A percentile compares a stretch with the other conserved stretches of the same genome.
These are phyloP conservation scores for Hypoxylon lienhwacheense DNA, from an alignment of 495 filamentous ascomycete genomes.

Conservation along the genomic window DNA sequence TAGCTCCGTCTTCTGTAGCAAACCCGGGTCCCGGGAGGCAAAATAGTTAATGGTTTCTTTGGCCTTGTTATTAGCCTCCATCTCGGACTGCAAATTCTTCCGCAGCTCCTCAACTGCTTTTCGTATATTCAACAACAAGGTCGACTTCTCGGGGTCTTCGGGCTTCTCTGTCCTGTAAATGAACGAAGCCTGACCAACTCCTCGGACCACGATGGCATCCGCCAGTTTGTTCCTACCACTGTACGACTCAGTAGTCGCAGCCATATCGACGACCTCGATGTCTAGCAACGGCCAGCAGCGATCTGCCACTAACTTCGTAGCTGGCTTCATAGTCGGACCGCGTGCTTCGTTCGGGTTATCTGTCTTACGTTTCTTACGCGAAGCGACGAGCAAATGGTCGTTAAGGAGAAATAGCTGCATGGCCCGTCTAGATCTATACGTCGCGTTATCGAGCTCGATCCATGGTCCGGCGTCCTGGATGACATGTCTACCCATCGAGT, in stretches of 20 bases:
- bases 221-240: constrained; percentile 66
- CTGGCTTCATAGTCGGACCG: constrained; percentile 70
- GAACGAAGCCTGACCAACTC: constrained; percentile 84
- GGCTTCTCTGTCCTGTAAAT: constrained; percentile 84
- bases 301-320: constrained; percentile 84
- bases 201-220: constrained; percentile 87
- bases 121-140: constrained; percentile 82
- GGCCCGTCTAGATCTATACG: constrained; percentile 83
- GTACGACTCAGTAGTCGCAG: constrained; percentile 60
- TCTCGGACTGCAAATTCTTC: constrained; percentile 77
- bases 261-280: constrained; percentile 88
- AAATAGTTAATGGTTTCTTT: constrained; percentile 83
- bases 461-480: constrained; percentile 85
- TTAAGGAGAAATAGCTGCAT: constrained; percentile 92
- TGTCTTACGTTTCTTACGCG: constrained; percentile 83
- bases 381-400: constrained; percentile 89
- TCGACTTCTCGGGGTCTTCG: constrained; percentile 71
- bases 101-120: constrained; percentile 90
- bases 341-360: constrained; percentile 65
- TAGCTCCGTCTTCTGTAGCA: constrained; percentile 71
- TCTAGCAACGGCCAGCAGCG: constrained; percentile 93
- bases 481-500: constrained; percentile 86
- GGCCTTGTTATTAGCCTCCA: constrained; percentile 73
- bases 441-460: constrained; percentile 96
- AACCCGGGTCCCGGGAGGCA: constrained; percentile 66